A percentile compares a stretch with the other conserved stretches of the same genome.
Conservation (phyloP, 306 rosid species). For the Delonix regia region DNA sequence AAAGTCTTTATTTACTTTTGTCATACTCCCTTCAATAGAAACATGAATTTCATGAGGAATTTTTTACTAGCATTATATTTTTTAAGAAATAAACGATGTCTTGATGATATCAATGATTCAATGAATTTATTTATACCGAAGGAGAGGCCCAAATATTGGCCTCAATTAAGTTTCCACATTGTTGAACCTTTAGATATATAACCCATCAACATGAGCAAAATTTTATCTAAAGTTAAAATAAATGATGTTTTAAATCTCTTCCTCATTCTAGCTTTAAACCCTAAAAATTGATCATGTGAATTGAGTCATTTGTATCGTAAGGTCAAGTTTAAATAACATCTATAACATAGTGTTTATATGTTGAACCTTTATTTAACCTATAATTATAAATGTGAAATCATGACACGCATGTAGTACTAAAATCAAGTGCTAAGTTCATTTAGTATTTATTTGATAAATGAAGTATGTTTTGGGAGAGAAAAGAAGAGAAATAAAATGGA, state of each 20-base stretch:
- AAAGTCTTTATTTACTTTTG: neutral
- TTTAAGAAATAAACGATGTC: neutral
- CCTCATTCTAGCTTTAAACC: neutral
- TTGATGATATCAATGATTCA: neutral
- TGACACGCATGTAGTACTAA: constrained; percentile 10
- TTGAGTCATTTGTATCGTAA: neutral
- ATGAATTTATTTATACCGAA: constrained; percentile 4
- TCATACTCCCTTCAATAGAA: neutral
- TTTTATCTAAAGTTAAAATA: neutral
- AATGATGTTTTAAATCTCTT: neutral
- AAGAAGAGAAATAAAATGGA: neutral
- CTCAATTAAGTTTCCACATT: constrained; percentile 10
- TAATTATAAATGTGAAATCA: neutral
- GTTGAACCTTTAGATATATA: constrained; percentile 18
- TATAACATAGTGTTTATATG: constrained; percentile 10
- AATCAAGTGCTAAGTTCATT: neutral
- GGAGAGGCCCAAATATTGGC: neutral
- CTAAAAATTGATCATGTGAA: neutral
- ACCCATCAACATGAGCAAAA: neutral
- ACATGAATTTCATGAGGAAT: neutral
- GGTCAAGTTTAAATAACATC: neutral
- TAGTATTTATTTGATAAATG: neutral
- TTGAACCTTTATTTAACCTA: neutral
- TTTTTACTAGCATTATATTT: neutral
- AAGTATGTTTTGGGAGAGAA: neutral